Conservation (phyloP, 768 basidiomycete species). For the Serendipita sp. region DNA sequence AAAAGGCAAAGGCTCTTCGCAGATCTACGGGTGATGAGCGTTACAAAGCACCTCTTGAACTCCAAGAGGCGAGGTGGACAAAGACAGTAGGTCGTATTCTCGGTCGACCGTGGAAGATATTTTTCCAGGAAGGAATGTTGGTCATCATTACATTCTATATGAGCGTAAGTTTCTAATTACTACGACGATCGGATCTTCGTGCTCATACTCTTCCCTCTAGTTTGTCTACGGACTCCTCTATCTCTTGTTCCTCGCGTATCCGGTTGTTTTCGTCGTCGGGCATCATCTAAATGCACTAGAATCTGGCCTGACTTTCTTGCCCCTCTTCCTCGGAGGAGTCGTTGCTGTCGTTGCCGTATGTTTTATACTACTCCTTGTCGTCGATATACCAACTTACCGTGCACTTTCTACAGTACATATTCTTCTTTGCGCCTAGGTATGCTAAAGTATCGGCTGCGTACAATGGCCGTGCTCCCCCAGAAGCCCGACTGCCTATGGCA, state of each 20-base stretch:
- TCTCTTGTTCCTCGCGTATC: constrained; percentile 21
- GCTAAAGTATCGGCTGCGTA: background rate
- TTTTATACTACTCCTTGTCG: constrained; percentile 5
- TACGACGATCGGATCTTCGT: background rate
- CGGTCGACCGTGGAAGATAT: constrained; percentile 3
- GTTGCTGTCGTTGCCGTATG: constrained; percentile 15
- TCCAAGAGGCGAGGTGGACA: background rate
- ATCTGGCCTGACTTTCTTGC: constrained; percentile 21
- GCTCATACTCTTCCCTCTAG: background rate
- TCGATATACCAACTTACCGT: constrained; percentile 8
- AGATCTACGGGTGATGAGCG: constrained; percentile 19
- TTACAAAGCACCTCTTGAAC: constrained; percentile 20
- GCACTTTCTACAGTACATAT: background rate
- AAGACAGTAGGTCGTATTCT: constrained; percentile 7
- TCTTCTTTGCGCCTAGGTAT: background rate
- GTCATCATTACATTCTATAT: constrained; percentile 23
- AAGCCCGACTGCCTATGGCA: constrained; percentile 20
- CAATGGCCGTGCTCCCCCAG: constrained; percentile 15
- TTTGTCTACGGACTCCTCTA: constrained; percentile 18
- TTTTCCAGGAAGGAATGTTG: constrained; percentile 18
- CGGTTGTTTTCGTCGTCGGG: constrained; percentile 17
- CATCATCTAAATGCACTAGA: constrained; percentile 20
- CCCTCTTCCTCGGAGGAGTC: constrained; percentile 19
- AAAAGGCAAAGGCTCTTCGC: constrained; percentile 19
- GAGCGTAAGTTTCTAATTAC: constrained; percentile 9